Evolutionary conservation across 306 rosid species (phyloP).

Genomic region (Prunus mongolica): DNA sequence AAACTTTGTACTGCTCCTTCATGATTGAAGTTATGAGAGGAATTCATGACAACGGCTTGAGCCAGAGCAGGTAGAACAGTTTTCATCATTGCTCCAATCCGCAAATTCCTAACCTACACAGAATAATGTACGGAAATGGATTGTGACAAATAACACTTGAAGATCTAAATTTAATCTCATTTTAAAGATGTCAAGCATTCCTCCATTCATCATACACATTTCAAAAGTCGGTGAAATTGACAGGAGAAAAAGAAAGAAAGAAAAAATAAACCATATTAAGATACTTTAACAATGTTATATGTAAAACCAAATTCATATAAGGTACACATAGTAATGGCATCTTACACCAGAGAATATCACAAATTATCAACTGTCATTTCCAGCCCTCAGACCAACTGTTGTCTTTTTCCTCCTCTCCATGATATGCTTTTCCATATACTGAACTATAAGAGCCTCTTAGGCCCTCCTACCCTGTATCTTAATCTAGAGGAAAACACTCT

Average conservation of each 20-base stretch:
- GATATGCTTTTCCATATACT: not conserved
- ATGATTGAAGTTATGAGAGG: slow-evolving; percentile 32
- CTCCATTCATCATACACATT: not conserved
- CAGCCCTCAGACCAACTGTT: not conserved
- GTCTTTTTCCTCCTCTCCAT: not conserved
- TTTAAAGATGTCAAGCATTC: not conserved
- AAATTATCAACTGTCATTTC: not conserved
- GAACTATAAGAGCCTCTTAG: not conserved
- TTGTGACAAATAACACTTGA: not conserved
- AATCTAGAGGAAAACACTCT: no score
- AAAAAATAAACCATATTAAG: not conserved
- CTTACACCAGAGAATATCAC: not conserved
- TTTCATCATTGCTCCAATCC: slow-evolving; percentile 91
- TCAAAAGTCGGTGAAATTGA: not conserved
- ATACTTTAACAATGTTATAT: not conserved
- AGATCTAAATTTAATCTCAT: not conserved
- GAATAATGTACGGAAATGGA: slow-evolving; percentile 13
- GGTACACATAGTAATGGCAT: not conserved
- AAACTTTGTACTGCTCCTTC: slow-evolving; percentile 51
- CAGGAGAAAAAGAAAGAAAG: not conserved
- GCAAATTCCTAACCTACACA: slow-evolving; percentile 70
- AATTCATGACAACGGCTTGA: slow-evolving; percentile 74
- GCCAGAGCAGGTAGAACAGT: slow-evolving; percentile 87
- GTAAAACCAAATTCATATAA: not conserved
- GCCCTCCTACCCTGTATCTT: not conserved